Base-by-base conservation (phyloP, 306 rosid species). In the Delonix regia region DNA sequence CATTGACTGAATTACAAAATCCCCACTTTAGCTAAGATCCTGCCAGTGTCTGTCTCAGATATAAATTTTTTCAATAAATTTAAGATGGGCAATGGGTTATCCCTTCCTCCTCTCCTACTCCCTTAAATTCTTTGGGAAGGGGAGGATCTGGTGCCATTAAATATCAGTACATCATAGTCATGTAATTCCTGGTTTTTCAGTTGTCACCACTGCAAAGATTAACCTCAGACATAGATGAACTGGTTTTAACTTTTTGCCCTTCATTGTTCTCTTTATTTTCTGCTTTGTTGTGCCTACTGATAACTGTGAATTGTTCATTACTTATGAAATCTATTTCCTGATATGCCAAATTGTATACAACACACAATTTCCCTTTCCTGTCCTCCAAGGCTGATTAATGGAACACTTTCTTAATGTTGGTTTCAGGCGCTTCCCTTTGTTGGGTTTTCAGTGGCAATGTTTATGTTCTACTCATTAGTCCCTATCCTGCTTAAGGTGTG, bases 371-470 rank as follows among this genome's bases (percentile, higher is more conserved):
- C 44, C 25, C 7, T 30, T 60, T 5, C 68, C 68, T 62, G 15
- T 62, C 9, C 68, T 30, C 24, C 13, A 33, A 30, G 44, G 68
- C 44, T 30, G 68, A 62, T 62, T 56, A 56, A 24, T 2, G 16
- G 10, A 56, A 56, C 62, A 25, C 74, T 80, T 73, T 83, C 69
- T 66, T 63, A 9, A 55, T 85, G 52, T 84, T 77, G 70, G 69
- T 86, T 79, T 75, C 98, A 95, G 99, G 97, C 88, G 19, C 70
- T 95, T 83, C 99, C 99, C 25, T 93, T 95, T 81, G 59, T 88
- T 79, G 99, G 98, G 84, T 95, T 89, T 83, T 77, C 99, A 27
- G 78, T 87, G 86, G 91, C 98, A 45, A 91, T 95, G 99, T 95
- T 95, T 84, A 62, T 92, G 78, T 93, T 95, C 82, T 95, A 95